phyloP scores from a whole-genome alignment of 208 protist genomes.

The Trichomonas gallinae region DNA sequence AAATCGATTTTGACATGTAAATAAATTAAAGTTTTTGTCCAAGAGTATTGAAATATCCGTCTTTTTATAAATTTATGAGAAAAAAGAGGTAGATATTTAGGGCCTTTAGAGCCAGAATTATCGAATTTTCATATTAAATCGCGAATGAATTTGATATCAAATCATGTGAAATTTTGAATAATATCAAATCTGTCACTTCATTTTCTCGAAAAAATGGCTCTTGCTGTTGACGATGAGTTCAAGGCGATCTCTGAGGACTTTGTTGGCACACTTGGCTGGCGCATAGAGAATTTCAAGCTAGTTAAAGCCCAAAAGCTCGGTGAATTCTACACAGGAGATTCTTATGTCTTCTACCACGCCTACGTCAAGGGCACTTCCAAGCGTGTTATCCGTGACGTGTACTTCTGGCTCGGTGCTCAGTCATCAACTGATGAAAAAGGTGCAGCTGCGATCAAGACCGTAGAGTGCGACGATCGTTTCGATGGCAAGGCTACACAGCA shows the following conservation, averaged over 20 bases:
- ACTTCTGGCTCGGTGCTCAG: slow-evolving; percentile 34
- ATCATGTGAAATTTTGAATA: too few species aligned
- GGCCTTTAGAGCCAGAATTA: too few species aligned
- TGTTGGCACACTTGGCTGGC: slow-evolving; percentile 29
- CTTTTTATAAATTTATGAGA: too few species aligned
- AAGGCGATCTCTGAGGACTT: not conserved
- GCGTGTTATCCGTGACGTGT: slow-evolving; percentile 20
- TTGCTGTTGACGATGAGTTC: not conserved
- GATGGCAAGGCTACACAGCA: slow-evolving; percentile 38
- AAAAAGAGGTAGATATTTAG: too few species aligned
- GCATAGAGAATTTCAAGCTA: slow-evolving; percentile 34
- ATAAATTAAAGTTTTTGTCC: too few species aligned
- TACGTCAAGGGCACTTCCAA: not conserved
- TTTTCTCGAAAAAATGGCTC: too few species aligned
- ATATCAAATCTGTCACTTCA: too few species aligned
- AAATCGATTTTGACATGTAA: too few species aligned
- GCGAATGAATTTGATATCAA: too few species aligned
- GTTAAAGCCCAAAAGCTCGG: not conserved
- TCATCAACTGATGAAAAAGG: slow-evolving; percentile 39
- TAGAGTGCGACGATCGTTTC: slow-evolving; percentile 45
- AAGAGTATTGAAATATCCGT: too few species aligned
- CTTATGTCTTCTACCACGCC: slow-evolving; percentile 30
- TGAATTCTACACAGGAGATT: slow-evolving; percentile 29
- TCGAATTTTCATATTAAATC: too few species aligned
- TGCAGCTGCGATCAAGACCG: slow-evolving; percentile 42